Percentiles rank a stretch among this genome's conserved stretches.
phyloP scores from a whole-genome alignment of 192 early-diverging fungal species.

The Backusella macrospora region DNA sequence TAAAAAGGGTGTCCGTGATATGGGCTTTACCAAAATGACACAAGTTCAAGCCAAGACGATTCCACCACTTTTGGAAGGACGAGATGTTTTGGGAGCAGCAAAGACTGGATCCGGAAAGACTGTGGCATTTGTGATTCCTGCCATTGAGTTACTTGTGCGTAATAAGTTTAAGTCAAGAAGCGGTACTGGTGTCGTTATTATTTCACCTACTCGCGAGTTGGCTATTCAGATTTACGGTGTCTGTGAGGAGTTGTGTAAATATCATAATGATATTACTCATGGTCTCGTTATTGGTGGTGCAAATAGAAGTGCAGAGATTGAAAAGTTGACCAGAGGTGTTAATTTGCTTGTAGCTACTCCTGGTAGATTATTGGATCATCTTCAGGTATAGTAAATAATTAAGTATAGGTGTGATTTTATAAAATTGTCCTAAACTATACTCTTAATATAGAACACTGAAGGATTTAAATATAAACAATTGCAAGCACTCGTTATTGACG shows the following conservation, averaged over 20 bases:
- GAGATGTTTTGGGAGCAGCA: conserved; percentile 97
- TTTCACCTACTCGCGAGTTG: conserved; percentile 97
- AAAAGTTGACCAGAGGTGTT: conserved; percentile 95
- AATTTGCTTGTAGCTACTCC: conserved; percentile 97
- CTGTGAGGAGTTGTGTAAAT: conserved; percentile 90
- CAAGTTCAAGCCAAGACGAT: conserved; percentile 97
- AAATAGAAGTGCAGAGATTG: conserved; percentile 93
- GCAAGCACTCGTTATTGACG: conserved; percentile 93
- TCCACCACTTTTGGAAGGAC: conserved; percentile 92
- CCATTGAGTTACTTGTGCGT: conserved; percentile 86
- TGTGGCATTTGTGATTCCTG: conserved; percentile 94
- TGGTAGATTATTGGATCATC: conserved; percentile 95
- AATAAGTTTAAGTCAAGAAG: conserved; percentile 97
- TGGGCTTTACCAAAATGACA: conserved; percentile 95
- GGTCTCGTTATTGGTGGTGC: conserved; percentile 99
- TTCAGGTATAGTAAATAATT: conserved; percentile 62
- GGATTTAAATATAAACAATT: conserved; percentile 95
- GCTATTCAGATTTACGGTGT: conserved; percentile 99
- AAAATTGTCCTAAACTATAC: neutral
- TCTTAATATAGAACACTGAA: conserved; percentile 76
- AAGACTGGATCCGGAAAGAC: conserved; percentile 99
- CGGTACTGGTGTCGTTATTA: conserved; percentile 92
- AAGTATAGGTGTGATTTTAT: neutral
- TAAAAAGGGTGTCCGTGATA: conserved; percentile 81
- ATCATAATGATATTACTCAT: conserved; percentile 92